Evolutionary conservation across 169 alveolate genomes (phyloP).

Genomic region (Theileria annulata): DNA sequence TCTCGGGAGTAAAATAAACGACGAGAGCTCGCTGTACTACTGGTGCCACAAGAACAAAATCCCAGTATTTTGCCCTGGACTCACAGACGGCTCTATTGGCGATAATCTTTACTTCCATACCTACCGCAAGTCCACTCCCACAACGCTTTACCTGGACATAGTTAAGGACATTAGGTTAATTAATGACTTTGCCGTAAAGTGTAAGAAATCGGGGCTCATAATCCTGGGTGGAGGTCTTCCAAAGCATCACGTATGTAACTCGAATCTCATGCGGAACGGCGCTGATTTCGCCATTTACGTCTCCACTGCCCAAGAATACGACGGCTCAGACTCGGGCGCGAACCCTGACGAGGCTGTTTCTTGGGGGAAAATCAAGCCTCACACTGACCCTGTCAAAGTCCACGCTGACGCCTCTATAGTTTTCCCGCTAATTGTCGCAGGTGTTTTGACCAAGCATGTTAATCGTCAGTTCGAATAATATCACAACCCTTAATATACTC

Average conservation of each 20-base stretch:
- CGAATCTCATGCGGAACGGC: slow-evolving; percentile 98
- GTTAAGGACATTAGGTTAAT: slow-evolving; percentile 90
- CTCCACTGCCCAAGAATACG: slow-evolving; percentile 95
- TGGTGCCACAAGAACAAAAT: slow-evolving; percentile 98
- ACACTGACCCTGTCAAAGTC: slow-evolving; percentile 95
- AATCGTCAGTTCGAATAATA: slow-evolving; percentile 22
- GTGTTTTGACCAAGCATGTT: slow-evolving; percentile 85
- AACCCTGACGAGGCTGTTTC: slow-evolving; percentile 99
- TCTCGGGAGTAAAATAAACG: slow-evolving; percentile 94
- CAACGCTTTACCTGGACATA: slow-evolving; percentile 88
- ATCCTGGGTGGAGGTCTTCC: slow-evolving; percentile 98
- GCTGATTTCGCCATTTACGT: slow-evolving; percentile 98
- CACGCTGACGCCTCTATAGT: slow-evolving; percentile 93
- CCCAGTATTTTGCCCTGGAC: slow-evolving; percentile 99
- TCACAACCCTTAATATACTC: background rate
- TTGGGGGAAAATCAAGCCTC: slow-evolving; percentile 98
- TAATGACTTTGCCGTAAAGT: slow-evolving; percentile 91
- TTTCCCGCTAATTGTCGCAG: slow-evolving; percentile 94
- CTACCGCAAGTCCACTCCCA: slow-evolving; percentile 74
- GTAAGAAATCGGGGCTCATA: slow-evolving; percentile 93
- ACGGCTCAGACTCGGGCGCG: slow-evolving; percentile 99
- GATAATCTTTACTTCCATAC: slow-evolving; percentile 92
- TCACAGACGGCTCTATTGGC: slow-evolving; percentile 99
- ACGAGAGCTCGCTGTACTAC: slow-evolving; percentile 93
- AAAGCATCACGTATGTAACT: slow-evolving; percentile 99